Conservation (phyloP, 1,284 basidiomycete genomes). For the Agroathelia rolfsii region DNA sequence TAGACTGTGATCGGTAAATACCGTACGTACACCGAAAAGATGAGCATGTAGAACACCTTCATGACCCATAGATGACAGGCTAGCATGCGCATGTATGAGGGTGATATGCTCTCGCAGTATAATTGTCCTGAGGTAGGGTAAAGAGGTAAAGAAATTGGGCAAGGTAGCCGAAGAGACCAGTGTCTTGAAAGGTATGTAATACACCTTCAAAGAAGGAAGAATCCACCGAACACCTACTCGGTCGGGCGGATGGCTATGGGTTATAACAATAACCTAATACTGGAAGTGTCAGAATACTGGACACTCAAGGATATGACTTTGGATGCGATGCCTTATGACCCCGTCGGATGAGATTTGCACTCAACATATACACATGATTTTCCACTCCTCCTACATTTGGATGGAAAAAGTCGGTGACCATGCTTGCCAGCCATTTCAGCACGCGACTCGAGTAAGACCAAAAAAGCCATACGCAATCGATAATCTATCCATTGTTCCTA, state of each 20-base stretch:
- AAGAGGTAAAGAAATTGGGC: conserved; percentile 88
- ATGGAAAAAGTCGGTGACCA: conserved; percentile 97
- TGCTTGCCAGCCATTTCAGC: no score
- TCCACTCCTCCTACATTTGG: conserved; percentile 95
- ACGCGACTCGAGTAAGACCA: no score
- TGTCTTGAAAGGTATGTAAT: conserved; percentile 84
- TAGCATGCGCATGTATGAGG: conserved; percentile 88
- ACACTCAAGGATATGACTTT: conserved; percentile 1
- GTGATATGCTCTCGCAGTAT: conserved; percentile 81
- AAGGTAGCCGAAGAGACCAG: conserved; percentile 88
- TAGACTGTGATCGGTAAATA: conserved; percentile 95
- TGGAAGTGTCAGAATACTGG: conserved; percentile 5
- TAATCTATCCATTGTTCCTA: no score
- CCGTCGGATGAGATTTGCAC: conserved; percentile 70
- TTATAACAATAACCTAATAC: conserved; percentile 83
- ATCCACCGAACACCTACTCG: conserved; percentile 88
- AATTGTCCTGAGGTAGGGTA: conserved; percentile 88
- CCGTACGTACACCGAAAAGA: conserved; percentile 73
- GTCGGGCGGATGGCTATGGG: conserved; percentile 81
- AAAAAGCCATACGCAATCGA: no score
- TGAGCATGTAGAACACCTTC: conserved; percentile 89
- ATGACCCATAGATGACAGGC: conserved; percentile 82
- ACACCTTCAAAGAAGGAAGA: conserved; percentile 81
- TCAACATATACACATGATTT: conserved; percentile 91
- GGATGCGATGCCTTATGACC: conserved; percentile 85